Evolutionary conservation across 768 basidiomycete genomes (phyloP).

Genomic region (Podaxis mareebaensis): DNA sequence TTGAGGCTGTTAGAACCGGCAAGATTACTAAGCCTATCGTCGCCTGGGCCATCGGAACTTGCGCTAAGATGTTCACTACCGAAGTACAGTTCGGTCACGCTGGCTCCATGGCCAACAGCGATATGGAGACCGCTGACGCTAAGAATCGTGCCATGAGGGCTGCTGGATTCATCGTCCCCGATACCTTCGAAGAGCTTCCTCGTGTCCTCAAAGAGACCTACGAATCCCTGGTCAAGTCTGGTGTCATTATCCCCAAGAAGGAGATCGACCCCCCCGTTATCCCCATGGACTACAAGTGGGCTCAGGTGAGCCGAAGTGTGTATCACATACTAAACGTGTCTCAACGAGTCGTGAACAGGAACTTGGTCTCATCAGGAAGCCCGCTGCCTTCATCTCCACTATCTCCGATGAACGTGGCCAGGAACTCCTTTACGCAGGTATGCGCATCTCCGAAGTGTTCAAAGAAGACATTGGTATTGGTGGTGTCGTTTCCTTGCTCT

Average conservation of each 20-base stretch:
- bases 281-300: conserved; percentile 99
- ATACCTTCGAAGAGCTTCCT: conserved; percentile 97
- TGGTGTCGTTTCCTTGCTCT: conserved; percentile 92
- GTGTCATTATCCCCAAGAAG: conserved; percentile 63
- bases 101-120: conserved; percentile 97
- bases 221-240: conserved; percentile 70
- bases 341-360: conserved; percentile 39
- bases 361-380: conserved; percentile 97
- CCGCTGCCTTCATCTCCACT: conserved; percentile 97
- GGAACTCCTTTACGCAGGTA: conserved; percentile 97
- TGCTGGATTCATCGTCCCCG: conserved; percentile 95
- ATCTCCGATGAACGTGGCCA: conserved; percentile 99
- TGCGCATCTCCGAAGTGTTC: conserved; percentile 99
- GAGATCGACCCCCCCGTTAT: conserved; percentile 94
- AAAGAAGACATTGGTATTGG: conserved; percentile 96
- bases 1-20: conserved; percentile 93
- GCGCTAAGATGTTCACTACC: conserved; percentile 99
- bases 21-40: conserved; percentile 98
- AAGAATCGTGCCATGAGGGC: conserved; percentile 96
- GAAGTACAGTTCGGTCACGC: conserved; percentile 99
- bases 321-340: too few relatives aligned
- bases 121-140: conserved; percentile 95
- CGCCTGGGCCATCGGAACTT: conserved; percentile 99
- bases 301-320: conserved; percentile 49
- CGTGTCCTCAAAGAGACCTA: conserved; percentile 83